Base-by-base conservation (phyloP, 495 filamentous ascomycete genomes). In the Cairneyella variabilis region DNA sequence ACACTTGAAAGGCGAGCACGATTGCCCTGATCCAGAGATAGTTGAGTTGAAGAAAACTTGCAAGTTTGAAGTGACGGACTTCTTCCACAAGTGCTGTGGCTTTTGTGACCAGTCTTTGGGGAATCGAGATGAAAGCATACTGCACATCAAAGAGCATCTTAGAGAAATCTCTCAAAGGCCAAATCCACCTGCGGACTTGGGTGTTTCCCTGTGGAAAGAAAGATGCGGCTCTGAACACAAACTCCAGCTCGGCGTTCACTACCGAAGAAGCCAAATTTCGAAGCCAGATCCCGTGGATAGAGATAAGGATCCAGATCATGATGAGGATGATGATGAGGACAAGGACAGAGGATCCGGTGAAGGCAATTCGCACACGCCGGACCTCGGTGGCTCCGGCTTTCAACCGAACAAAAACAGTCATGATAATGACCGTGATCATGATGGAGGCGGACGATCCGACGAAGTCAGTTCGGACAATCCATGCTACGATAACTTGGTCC, bases 21-120 rank as follows among this genome's bases (percentile, higher is more conserved):
- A 37, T 11, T 49, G 46, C 32, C 11, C 28, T 25, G 32, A 37
- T 23, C 1, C 28, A 37, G 46, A 49, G 46, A 26, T 49, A 7
- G 28, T 8, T 23, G 27, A 10, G 16, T 37, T 49, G 17, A 49
- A 49, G 46, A 38, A 14, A 37, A 25, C 30, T 23, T 49, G 30
- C 46, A 38, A 37, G 32, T 49, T 49, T 21, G 28, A 23, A 37
- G 32, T 37, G 11, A 37, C 14, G 30, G 30, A 25, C 32, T 37
- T 49, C 46, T 49, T 49, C 46, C 46, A 49, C 25, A 34, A 49
- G 28, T 37, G n/a, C 16, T 49, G 46, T 25, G 46, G 46, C 3
- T 49, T 49, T 49, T 49, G 46, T 18, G 46, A 49, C 11, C 21
- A 9, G 9, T 5, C 1, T 22, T 39, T 49, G 28, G 32, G 18